Evolutionary conservation across 495 filamentous ascomycete genomes (phyloP).

Genomic region (Clavariopsis aquatica): DNA sequence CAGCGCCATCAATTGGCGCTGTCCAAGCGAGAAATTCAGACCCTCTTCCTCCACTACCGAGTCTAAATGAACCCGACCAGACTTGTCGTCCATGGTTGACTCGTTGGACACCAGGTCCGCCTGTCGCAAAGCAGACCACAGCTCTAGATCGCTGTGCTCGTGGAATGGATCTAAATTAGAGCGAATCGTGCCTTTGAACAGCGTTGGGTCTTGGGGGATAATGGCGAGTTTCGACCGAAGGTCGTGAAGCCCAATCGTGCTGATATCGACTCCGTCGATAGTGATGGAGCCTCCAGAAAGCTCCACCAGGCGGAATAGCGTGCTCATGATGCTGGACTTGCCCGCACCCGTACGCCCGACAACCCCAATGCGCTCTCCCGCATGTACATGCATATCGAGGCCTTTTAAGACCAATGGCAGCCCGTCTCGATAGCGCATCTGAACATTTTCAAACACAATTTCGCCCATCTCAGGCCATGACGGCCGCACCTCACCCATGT

Average conservation of each 20-base stretch:
- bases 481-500: constrained; percentile 62
- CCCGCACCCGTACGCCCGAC: constrained; percentile 93
- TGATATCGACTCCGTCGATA: constrained; percentile 90
- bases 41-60: constrained; percentile 88
- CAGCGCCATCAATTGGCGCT: constrained; percentile 93
- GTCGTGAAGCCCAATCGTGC: constrained; percentile 78
- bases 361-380: constrained; percentile 89
- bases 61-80: constrained; percentile 77
- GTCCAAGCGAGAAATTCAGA: constrained; percentile 92
- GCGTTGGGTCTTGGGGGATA: constrained; percentile 93
- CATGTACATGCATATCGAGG: constrained; percentile 71
- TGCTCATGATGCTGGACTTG: constrained; percentile 92
- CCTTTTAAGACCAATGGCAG: constrained; percentile 83
- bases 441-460: constrained; percentile 79
- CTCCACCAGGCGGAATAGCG: constrained; percentile 88
- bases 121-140: constrained; percentile 84
- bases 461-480: constrained; percentile 83
- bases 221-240: constrained; percentile 87
- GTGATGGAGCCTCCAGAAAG: constrained; percentile 78
- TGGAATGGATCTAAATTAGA: constrained; percentile 91
- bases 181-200: constrained; percentile 89
- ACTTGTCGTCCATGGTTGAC: constrained; percentile 48
- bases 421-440: constrained; percentile 86
- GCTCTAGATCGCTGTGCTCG: constrained; percentile 81
- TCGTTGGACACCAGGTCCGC: constrained; percentile 70